Evolutionary conservation across 2,329 filamentous ascomycete species (phyloP).

Genomic region (Tothia fuscella): DNA sequence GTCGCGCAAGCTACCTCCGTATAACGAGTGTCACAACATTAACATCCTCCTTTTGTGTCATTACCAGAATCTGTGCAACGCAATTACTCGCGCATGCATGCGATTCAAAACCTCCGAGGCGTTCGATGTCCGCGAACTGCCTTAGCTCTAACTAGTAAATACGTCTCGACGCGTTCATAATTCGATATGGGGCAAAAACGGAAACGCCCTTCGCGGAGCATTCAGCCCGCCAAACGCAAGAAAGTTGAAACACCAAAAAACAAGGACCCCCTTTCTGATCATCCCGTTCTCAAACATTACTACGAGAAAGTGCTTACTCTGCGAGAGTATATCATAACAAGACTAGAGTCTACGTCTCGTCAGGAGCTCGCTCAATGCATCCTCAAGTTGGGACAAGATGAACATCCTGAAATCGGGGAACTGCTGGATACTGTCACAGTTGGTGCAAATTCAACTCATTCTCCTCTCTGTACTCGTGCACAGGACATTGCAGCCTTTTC

Average conservation of each 20-base stretch:
- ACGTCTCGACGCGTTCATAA: too few species aligned
- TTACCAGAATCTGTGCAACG: too few species aligned
- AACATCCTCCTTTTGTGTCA: too few species aligned
- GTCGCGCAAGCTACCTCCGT: too few species aligned
- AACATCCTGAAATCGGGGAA: slow-evolving; percentile 23
- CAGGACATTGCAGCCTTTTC: slow-evolving; percentile 33
- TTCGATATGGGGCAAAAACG: slow-evolving; percentile 9
- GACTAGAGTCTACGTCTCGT: slow-evolving; percentile 29
- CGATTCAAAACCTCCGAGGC: too few species aligned
- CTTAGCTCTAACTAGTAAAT: too few species aligned
- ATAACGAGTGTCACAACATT: too few species aligned
- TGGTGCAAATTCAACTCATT: slow-evolving; percentile 28
- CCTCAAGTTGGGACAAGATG: background rate
- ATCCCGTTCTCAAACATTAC: slow-evolving; percentile 56
- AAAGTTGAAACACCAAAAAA: slow-evolving; percentile 13
- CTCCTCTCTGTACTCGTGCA: slow-evolving; percentile 18
- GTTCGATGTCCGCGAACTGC: too few species aligned
- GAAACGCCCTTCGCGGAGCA: slow-evolving; percentile 2
- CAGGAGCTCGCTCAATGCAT: slow-evolving; percentile 1
- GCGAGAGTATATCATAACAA: slow-evolving; percentile 56
- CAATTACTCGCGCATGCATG: too few species aligned
- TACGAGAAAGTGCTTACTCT: slow-evolving; percentile 56
- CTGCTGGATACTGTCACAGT: slow-evolving; percentile 30
- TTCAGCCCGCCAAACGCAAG: background rate
- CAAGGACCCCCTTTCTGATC: slow-evolving; percentile 21